Conservation (phyloP, 2,329 filamentous ascomycete genomes). For the Colletotrichum sp. region DNA sequence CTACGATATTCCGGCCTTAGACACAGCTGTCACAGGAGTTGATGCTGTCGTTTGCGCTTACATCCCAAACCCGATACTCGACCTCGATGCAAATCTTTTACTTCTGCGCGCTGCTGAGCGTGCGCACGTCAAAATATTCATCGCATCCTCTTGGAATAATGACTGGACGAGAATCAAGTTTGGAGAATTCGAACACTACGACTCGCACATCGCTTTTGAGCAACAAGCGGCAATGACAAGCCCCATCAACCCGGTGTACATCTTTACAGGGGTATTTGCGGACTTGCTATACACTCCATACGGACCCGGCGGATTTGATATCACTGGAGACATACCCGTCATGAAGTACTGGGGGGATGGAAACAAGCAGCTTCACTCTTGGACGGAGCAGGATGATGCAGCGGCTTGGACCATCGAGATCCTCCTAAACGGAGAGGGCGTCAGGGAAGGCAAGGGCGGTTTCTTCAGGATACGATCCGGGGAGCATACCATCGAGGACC, state of each 20-base stretch:
- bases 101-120: slow-evolving; percentile 40
- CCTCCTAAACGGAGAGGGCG: slow-evolving; percentile 4
- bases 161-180: slow-evolving; percentile 34
- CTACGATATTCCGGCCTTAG: slow-evolving; percentile 35
- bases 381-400: neutral
- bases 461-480: slow-evolving; percentile 13
- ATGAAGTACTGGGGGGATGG: slow-evolving; percentile 7
- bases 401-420: slow-evolving; percentile 11
- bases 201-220: slow-evolving; percentile 36
- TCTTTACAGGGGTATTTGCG: slow-evolving; percentile 32
- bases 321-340: neutral
- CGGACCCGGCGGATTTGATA: neutral
- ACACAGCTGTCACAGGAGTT: slow-evolving; percentile 34
- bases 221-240: slow-evolving; percentile 31
- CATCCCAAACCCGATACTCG: slow-evolving; percentile 20
- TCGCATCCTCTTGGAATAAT: slow-evolving; percentile 34
- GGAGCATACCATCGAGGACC: neutral
- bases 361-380: neutral
- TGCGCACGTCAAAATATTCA: slow-evolving; percentile 33
- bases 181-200: slow-evolving; percentile 36
- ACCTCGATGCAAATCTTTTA: slow-evolving; percentile 37
- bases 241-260: slow-evolving; percentile 32
- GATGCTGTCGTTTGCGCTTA: slow-evolving; percentile 40
- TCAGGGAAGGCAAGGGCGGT: slow-evolving; percentile 4
- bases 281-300: slow-evolving; percentile 26